Evolutionary conservation across 2,329 filamentous ascomycete genomes (phyloP), one percentile per base, ranked within the genome.

Genomic region (Dothideomycetes sp.): DNA sequence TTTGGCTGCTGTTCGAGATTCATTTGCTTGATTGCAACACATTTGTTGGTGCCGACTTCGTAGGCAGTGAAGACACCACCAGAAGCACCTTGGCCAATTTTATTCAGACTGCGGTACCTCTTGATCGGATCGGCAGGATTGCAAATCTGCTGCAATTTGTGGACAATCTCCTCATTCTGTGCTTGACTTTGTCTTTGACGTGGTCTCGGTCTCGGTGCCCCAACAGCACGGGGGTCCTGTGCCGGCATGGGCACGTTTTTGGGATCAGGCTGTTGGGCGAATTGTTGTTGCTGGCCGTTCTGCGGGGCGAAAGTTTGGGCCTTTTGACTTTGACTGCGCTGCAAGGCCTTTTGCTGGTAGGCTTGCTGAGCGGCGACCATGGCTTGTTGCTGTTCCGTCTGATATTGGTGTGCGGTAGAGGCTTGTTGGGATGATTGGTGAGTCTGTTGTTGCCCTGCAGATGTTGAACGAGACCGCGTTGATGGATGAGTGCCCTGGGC

Each of bases 1-100:
- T 96, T 96, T 2, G 91, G 91, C 55, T 98, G 91, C 63, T 96
- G 84, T 61, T 96, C 91, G 41, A 98, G 68, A 50, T 96, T 96
- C 91, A 98, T 98, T 68, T 98, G 91, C 68, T 98, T 98, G 64
- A 98, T 96, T 31, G 91, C 91, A 29, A 98, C 91, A 50, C 93
- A 79, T 46, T 82, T 79, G 62, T 94, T 94, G 30, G 78, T 83
- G 41, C 77, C 81, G 48, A 79, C 73, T 60, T 95, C 85, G 57
- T 89, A 85, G 3, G 89, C 91, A 0, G 86, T 94, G 56, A 79
- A 98, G 1, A 98, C 91, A 45, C 91, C 91, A 50, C 91, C 91
- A 7, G 89, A 96, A 29, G 91, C 91, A 60, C 91, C 91, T 62
- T 98, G 91, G 1, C 91, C 91, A 57, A 98, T 96, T 67, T 96